phyloP scores from a whole-genome alignment of 2,329 filamentous ascomycete species.

The Venturia aucupariae region DNA sequence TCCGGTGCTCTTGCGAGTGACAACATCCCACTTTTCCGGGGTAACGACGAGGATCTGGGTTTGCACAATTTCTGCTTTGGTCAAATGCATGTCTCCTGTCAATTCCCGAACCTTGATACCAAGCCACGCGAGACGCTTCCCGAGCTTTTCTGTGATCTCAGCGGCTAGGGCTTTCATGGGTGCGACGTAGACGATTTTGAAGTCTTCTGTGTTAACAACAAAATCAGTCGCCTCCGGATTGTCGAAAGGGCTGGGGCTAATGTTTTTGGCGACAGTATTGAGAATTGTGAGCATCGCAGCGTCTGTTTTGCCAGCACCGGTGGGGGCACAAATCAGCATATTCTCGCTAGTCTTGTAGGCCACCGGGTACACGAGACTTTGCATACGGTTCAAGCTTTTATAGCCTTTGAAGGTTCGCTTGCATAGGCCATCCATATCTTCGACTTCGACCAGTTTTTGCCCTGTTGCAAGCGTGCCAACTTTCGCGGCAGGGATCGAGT shows the following conservation, averaged over 20 bases:
- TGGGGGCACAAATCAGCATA: conserved; percentile 96
- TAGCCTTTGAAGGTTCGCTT: conserved; percentile 89
- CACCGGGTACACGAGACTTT: conserved; percentile 90
- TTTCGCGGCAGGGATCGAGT: conserved; percentile 71
- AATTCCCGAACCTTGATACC: conserved; percentile 86
- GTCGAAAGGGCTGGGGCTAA: conserved; percentile 69
- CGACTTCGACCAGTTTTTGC: conserved; percentile 68
- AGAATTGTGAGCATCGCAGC: conserved; percentile 94
- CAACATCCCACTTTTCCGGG: conserved; percentile 98
- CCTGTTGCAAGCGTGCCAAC: conserved; percentile 65
- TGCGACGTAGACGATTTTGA: conserved; percentile 97
- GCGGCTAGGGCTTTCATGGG: conserved; percentile 98
- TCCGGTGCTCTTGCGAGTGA: conserved; percentile 92
- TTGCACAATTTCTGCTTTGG: conserved; percentile 87
- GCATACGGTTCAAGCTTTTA: conserved; percentile 91
- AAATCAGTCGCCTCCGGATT: conserved; percentile 67
- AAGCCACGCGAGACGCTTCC: conserved; percentile 86
- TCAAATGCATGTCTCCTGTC: conserved; percentile 97
- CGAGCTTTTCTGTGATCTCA: conserved; percentile 90
- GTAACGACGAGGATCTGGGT: conserved; percentile 99
- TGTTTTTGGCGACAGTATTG: conserved; percentile 80
- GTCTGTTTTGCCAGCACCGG: conserved; percentile 97
- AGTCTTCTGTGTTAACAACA: conserved; percentile 72
- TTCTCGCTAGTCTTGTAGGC: conserved; percentile 96
- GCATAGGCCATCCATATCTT: conserved; percentile 81